phyloP scores from a whole-genome alignment of 164 flowering plant species.

The Piper longum region DNA sequence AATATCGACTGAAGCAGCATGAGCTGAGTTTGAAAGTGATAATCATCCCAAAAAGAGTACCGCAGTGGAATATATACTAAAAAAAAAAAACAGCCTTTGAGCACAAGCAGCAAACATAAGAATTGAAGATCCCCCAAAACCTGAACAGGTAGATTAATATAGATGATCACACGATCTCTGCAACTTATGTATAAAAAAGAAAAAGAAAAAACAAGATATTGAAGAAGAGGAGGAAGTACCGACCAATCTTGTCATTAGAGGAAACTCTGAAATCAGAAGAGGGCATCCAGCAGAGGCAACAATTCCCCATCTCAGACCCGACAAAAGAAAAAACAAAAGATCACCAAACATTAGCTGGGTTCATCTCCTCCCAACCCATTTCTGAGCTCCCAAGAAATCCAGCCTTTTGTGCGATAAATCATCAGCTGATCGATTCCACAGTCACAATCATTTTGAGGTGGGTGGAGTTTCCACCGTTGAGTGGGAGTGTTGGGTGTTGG shows the following conservation, averaged over 20 bases:
- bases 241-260: conserved; percentile 66
- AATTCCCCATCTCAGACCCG: conserved; percentile 36
- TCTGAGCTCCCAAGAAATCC: neutral
- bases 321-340: neutral
- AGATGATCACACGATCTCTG: no score
- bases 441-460: neutral
- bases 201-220: neutral
- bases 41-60: no score
- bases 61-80: no score
- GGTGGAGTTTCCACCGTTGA: neutral
- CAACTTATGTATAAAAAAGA: neutral
- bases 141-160: no score
- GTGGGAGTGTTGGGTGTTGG: no score
- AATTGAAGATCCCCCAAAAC: neutral
- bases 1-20: no score
- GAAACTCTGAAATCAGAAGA: conserved; percentile 38
- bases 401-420: neutral
- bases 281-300: conserved; percentile 37
- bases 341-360: neutral
- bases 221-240: neutral
- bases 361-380: conserved; percentile 1
- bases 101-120: neutral
- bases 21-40: no score
- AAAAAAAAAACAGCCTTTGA: no score
- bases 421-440: neutral